Evolutionary conservation across 1,284 basidiomycete genomes (phyloP).

Genomic region (Ganoderma resinaceum): DNA sequence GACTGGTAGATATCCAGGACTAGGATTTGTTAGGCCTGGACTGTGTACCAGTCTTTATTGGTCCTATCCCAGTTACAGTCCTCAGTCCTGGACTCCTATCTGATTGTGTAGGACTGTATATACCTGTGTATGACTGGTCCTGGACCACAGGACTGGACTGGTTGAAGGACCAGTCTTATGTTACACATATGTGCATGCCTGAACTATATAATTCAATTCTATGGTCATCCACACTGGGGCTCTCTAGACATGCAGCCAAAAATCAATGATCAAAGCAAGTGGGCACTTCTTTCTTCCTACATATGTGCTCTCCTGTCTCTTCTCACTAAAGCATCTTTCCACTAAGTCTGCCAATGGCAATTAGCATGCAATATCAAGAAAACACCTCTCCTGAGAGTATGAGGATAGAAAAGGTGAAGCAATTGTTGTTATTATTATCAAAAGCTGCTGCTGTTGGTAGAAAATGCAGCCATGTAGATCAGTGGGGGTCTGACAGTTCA

Average conservation of each 20-base stretch:
- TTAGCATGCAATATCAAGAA: not conserved
- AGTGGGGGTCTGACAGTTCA: not conserved
- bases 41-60: not conserved
- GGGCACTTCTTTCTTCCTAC: not conserved
- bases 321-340: too few relatives aligned
- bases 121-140: not conserved
- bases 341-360: not conserved
- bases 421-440: not conserved
- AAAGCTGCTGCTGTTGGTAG: not conserved
- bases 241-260: too few relatives aligned
- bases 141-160: not conserved
- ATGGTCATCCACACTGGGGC: not conserved
- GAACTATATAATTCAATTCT: not conserved
- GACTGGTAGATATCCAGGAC: not conserved
- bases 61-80: not conserved
- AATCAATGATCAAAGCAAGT: not conserved
- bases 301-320: not conserved
- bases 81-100: not conserved
- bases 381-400: not conserved
- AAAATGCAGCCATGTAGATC: not conserved
- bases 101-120: not conserved
- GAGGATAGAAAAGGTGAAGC: not conserved
- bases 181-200: not conserved
- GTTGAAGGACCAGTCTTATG: not conserved
- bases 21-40: not conserved